Evolutionary conservation across 2,329 filamentous ascomycete genomes (phyloP), one percentile per base, ranked within the genome.

Genomic region (Diplodia sapinea): DNA sequence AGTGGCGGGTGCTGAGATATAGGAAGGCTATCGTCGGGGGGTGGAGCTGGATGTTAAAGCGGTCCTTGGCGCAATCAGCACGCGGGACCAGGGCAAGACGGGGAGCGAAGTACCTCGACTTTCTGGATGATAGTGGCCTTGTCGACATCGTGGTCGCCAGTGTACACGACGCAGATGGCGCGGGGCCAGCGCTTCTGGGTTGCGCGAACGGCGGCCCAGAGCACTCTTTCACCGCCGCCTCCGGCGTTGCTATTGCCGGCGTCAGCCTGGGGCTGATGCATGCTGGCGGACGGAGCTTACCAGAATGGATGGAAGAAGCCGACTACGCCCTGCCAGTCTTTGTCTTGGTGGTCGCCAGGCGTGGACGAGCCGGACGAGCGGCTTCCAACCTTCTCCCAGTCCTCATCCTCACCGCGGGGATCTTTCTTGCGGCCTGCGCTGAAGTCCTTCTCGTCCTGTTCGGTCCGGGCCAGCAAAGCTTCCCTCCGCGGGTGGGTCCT

Each of bases 301-400:
- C 95, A 98, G 79, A 97, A 99, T 1, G 95, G 95, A 79, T 99
- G 95, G 77, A 99, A 97, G 85, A 99, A 98, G 56, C 93, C 95
- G 70, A 98, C 88, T 65, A 97, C 88, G 38, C 94, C 94, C 70
- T 89, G 84, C 91, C 92, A 97, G 55, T 90, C 85, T 71, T 85
- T 82, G 68, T 85, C 82, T 12, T 77, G 75, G 68, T 76, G 78
- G 31, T 77, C 79, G 55, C 78, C 82, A 71, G 82, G 83, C 57
- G 77, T 75, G 29, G 81, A 80, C 57, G 77, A 79, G 49, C 81
- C 82, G 74, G 77, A 78, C 70, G 77, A 82, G 73, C 83, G 80
- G 43, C 82, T 80, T 68, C 89, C 86, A 29, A 92, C 84, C 73
- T 88, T 89, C 77, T 92, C 89, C 89, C 89, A 92, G 62, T 89